phyloP scores from a whole-genome alignment of 257 asterid genomes.

The Solanum stenotomum region DNA sequence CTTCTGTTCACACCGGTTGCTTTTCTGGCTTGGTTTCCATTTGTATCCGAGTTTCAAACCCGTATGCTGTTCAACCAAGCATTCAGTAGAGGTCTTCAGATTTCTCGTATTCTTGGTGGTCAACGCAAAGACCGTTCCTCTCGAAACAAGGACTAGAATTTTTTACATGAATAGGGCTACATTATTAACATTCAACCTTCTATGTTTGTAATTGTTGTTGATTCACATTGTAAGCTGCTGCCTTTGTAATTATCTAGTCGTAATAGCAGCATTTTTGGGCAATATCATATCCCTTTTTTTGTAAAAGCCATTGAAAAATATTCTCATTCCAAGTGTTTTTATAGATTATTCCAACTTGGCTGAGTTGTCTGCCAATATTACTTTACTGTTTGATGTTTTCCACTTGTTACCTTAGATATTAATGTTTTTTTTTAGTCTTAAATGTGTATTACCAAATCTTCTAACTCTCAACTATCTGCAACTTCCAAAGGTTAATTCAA shows the following conservation, averaged over 20 bases:
- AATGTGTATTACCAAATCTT: too few relatives aligned
- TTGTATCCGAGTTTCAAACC: constrained; percentile 93
- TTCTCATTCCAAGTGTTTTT: not conserved
- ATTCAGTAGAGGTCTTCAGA: constrained; percentile 97
- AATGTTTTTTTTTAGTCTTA: too few relatives aligned
- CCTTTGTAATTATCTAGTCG: constrained; percentile 1
- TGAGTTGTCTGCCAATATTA: constrained; percentile 80
- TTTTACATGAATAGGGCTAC: not conserved
- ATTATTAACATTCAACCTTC: not conserved
- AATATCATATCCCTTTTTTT: not conserved
- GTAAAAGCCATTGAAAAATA: not conserved
- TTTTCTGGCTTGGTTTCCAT: constrained; percentile 95
- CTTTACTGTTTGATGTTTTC: too few relatives aligned
- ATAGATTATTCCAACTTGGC: constrained; percentile 87
- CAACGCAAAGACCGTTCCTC: constrained; percentile 83
- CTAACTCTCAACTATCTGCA: too few relatives aligned
- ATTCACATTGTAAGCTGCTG: constrained; percentile 4
- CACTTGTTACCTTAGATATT: too few relatives aligned
- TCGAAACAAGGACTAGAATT: constrained; percentile 65
- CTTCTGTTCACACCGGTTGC: constrained; percentile 91
- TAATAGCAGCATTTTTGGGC: not conserved
- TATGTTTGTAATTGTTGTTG: not conserved
- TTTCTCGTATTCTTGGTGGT: constrained; percentile 95
- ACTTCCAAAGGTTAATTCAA: too few relatives aligned
- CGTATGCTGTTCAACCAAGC: constrained; percentile 99